Evolutionary conservation across 2,329 filamentous ascomycete species (phyloP).

Genomic region (Orbilia brochopaga): DNA sequence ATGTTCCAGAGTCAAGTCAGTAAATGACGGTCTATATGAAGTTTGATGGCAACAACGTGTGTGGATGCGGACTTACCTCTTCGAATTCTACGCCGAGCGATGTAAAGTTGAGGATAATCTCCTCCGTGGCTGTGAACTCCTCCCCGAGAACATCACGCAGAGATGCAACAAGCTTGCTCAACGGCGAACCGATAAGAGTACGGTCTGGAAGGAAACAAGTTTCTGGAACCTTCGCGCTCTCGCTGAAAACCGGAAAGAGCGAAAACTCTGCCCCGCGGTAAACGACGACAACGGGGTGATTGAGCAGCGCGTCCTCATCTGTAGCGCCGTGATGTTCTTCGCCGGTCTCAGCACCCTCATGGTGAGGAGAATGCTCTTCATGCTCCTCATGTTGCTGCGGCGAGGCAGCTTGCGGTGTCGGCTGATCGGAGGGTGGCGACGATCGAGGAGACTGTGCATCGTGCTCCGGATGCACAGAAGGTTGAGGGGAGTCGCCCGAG

Average conservation of each 20-base stretch:
- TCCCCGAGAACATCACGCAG: slow-evolving; percentile 46
- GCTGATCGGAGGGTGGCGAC: slow-evolving; percentile 21
- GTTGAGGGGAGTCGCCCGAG: slow-evolving; percentile 23
- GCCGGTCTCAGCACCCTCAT: background rate
- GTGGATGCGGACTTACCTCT: slow-evolving; percentile 30
- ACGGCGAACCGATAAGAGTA: slow-evolving; percentile 22
- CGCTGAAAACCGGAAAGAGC: slow-evolving; percentile 25
- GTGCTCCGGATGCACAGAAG: slow-evolving; percentile 30
- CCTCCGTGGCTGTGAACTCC: slow-evolving; percentile 38
- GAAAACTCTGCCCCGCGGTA: slow-evolving; percentile 43
- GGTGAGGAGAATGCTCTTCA: background rate
- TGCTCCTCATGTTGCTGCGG: background rate
- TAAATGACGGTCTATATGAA: background rate
- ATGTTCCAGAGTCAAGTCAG: slow-evolving; percentile 8
- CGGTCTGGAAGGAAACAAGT: slow-evolving; percentile 43
- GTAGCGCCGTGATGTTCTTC: slow-evolving; percentile 10
- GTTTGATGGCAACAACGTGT: too few species aligned
- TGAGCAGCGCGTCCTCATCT: slow-evolving; percentile 27
- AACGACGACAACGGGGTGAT: slow-evolving; percentile 39
- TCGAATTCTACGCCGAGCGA: slow-evolving; percentile 45
- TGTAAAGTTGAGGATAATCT: slow-evolving; percentile 39
- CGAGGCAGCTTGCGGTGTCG: slow-evolving; percentile 13
- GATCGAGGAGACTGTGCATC: slow-evolving; percentile 9
- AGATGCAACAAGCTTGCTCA: slow-evolving; percentile 43
- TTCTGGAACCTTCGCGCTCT: slow-evolving; percentile 24